A percentile compares a stretch with the other conserved stretches of the same genome.
phyloP scores from a whole-genome alignment of 2,329 filamentous ascomycete genomes.

The Thelonectria olida region DNA sequence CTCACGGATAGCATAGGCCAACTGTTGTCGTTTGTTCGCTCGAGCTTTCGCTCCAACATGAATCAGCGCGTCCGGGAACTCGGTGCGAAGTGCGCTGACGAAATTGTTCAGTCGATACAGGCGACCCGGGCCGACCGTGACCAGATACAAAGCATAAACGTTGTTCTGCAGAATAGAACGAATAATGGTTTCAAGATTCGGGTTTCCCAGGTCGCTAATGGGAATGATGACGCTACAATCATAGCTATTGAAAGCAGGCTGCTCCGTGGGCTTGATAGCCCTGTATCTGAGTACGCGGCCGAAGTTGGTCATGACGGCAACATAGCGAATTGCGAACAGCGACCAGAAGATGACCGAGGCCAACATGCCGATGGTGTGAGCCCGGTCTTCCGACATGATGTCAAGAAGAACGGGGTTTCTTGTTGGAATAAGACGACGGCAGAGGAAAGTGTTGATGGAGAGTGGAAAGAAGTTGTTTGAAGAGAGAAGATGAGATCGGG shows the following conservation, averaged over 20 bases:
- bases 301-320: neutral
- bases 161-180: constrained; percentile 19
- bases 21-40: constrained; percentile 28
- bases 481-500: neutral
- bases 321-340: neutral
- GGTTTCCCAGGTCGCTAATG: neutral
- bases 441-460: neutral
- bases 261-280: neutral
- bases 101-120: constrained; percentile 1
- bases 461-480: neutral
- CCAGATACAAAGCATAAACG: constrained; percentile 11
- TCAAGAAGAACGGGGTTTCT: neutral
- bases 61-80: constrained; percentile 14
- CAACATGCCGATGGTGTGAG: neutral
- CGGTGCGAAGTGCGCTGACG: neutral
- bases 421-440: neutral
- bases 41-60: constrained; percentile 27
- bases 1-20: constrained; percentile 19
- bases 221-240: constrained; percentile 26
- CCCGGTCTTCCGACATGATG: neutral
- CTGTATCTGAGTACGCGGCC: neutral
- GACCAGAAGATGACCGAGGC: neutral
- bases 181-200: neutral
- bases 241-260: fast-evolving
- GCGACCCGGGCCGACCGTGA: neutral